Evolutionary conservation across 2,329 filamentous ascomycete genomes (phyloP).

Genomic region (Hypoxylon sp.): DNA sequence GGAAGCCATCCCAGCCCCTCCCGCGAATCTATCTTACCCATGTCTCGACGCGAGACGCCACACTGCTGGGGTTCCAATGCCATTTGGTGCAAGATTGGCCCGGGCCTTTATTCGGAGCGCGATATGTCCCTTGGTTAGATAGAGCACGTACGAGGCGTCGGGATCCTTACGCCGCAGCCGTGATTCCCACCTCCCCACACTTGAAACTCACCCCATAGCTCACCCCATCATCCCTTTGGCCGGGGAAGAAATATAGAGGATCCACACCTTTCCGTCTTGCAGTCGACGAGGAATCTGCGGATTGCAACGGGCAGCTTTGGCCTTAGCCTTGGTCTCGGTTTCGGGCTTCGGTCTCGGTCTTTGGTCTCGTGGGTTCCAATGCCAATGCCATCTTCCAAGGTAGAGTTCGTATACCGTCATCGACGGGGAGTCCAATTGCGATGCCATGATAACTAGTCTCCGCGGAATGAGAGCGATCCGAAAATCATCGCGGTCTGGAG

Average conservation of each 20-base stretch:
- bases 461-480: constrained; percentile 21
- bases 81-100: constrained; percentile 25
- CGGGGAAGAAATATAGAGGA: constrained; percentile 11
- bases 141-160: constrained; percentile 36
- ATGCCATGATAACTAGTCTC: constrained; percentile 24
- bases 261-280: constrained; percentile 28
- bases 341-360: neutral
- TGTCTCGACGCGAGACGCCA: constrained; percentile 32
- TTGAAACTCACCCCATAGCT: too few species aligned
- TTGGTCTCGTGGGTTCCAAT: constrained; percentile 11
- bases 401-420: constrained; percentile 32
- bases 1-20: constrained; percentile 21
- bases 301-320: constrained; percentile 20
- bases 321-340: neutral
- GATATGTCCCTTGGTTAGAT: constrained; percentile 16
- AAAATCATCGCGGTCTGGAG: constrained; percentile 17
- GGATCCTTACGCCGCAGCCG: constrained; percentile 31
- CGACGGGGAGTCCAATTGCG: constrained; percentile 17
- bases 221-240: constrained; percentile 14
- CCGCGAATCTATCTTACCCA: constrained; percentile 24
- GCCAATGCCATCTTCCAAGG: too few species aligned
- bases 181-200: constrained; percentile 15
- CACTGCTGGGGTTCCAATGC: constrained; percentile 13
- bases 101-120: constrained; percentile 19
- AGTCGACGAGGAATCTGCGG: constrained; percentile 25